Conservation (phyloP, 164 flowering plant genomes). For the Chimonanthus praecox region DNA sequence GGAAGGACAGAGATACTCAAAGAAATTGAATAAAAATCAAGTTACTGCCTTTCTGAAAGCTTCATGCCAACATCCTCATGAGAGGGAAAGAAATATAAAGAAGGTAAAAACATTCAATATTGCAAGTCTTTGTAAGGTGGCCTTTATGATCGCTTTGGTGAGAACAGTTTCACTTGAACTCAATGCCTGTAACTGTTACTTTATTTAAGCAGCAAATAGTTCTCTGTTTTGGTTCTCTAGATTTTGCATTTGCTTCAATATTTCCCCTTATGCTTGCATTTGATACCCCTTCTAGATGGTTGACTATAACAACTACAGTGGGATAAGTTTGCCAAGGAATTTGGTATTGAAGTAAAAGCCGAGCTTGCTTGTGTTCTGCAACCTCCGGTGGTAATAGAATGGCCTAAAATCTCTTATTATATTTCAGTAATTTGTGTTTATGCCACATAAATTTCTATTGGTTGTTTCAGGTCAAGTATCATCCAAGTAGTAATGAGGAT, state of each 20-base stretch:
- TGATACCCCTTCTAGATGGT: constrained; percentile 49
- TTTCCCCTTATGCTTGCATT: background rate
- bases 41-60: constrained; percentile 66
- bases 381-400: constrained; percentile 61
- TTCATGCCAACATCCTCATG: constrained; percentile 73
- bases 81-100: constrained; percentile 62
- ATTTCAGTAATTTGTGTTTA: background rate
- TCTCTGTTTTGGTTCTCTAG: background rate
- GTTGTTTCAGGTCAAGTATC: constrained; percentile 73
- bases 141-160: too few species aligned
- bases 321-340: constrained; percentile 78
- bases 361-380: constrained; percentile 73
- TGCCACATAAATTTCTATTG: background rate
- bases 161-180: background rate
- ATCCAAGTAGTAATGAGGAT: constrained; percentile 75
- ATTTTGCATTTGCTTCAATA: too few species aligned
- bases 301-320: constrained; percentile 62
- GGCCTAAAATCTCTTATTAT: too few species aligned
- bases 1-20: constrained; percentile 86
- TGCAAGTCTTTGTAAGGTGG: too few species aligned
- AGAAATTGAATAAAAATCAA: constrained; percentile 65
- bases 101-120: background rate
- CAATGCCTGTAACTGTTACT: background rate
- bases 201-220: background rate
- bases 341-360: constrained; percentile 72